These are phyloP conservation scores for Trichocladium antarcticum DNA, from an alignment of 495 filamentous ascomycete genomes.

Conservation along the genomic window DNA sequence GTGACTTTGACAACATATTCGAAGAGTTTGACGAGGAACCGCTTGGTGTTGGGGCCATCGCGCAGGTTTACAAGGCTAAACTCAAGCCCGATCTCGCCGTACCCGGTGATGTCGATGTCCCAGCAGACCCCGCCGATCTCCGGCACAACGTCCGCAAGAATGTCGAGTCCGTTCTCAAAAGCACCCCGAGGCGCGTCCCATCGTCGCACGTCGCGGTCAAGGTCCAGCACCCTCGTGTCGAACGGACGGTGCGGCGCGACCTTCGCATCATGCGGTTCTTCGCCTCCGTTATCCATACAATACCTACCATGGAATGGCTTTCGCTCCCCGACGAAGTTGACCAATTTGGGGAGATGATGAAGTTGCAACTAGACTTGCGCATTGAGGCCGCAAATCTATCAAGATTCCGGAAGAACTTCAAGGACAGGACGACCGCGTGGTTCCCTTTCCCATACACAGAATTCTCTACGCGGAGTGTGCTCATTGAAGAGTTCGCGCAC, in stretches of 20 bases:
- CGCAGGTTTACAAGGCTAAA: slow-evolving; percentile 95
- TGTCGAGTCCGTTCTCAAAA: slow-evolving; percentile 78
- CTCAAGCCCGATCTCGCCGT: slow-evolving; percentile 67
- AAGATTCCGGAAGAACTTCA: slow-evolving; percentile 85
- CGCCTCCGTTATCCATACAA: slow-evolving; percentile 67
- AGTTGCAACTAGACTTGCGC: slow-evolving; percentile 83
- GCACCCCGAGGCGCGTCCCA: slow-evolving; percentile 69
- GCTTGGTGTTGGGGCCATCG: slow-evolving; percentile 90
- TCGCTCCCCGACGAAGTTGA: slow-evolving; percentile 88
- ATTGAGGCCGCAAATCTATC: slow-evolving; percentile 88
- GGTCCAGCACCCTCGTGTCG: slow-evolving; percentile 85
- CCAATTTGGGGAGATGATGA: slow-evolving; percentile 98
- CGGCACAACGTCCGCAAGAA: slow-evolving; percentile 61
- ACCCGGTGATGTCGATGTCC: slow-evolving; percentile 47
- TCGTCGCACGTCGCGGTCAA: slow-evolving; percentile 94
- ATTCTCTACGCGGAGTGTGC: slow-evolving; percentile 80
- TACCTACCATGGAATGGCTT: slow-evolving; percentile 96
- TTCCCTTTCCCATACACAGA: slow-evolving; percentile 90
- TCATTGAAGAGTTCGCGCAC: slow-evolving; percentile 92
- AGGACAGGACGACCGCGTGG: slow-evolving; percentile 77
- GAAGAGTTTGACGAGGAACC: slow-evolving; percentile 90
- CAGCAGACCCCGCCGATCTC: slow-evolving; percentile 44
- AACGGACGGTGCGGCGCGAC: slow-evolving; percentile 78
- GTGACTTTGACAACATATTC: slow-evolving; percentile 82
- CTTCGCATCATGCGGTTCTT: slow-evolving; percentile 92